Evolutionary conservation across 345 rosid species (phyloP).

Genomic region (Microcos paniculata): DNA sequence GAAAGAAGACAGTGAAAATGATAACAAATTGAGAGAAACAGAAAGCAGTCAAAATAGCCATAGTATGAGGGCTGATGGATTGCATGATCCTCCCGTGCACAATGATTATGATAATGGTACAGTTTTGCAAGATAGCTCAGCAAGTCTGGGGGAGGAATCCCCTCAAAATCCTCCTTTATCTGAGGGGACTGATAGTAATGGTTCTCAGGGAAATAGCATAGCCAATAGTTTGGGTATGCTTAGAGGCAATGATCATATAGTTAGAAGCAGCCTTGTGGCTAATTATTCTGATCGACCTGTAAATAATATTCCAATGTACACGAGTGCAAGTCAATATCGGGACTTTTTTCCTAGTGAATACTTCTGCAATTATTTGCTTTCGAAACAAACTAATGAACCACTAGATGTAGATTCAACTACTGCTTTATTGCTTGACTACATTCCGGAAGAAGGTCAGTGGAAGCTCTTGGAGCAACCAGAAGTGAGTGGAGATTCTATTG

Average conservation of each 20-base stretch:
- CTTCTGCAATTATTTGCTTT: conserved; percentile 36
- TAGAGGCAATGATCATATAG: conserved; percentile 29
- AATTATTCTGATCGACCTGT: conserved; percentile 24
- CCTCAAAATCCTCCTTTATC: conserved; percentile 11
- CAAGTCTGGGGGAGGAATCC: conserved; percentile 31
- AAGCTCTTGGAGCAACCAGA: conserved; percentile 73
- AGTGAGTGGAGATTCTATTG: conserved; percentile 31
- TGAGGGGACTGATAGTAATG: conserved; percentile 8
- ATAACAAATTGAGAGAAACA: conserved; percentile 9
- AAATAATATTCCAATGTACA: conserved; percentile 38
- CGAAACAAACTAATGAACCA: conserved; percentile 47
- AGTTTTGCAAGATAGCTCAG: conserved; percentile 24
- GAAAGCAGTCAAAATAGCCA: conserved; percentile 26
- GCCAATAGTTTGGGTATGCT: conserved; percentile 8
- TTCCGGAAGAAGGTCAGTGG: conserved; percentile 93
- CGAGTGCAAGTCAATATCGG: conserved; percentile 32
- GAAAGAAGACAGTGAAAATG: conserved; percentile 18
- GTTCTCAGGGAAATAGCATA: conserved; percentile 12
- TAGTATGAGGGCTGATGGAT: conserved; percentile 22
- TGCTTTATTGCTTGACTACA: conserved; percentile 77
- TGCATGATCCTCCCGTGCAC: conserved; percentile 24
- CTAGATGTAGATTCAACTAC: conserved; percentile 72
- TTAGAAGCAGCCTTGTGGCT: conserved; percentile 35
- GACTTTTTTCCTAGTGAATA: conserved; percentile 40
- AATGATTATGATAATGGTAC: conserved; percentile 24